Conservation (phyloP, 371 early-diverging fungal genomes). For the Mortierella sp. region DNA sequence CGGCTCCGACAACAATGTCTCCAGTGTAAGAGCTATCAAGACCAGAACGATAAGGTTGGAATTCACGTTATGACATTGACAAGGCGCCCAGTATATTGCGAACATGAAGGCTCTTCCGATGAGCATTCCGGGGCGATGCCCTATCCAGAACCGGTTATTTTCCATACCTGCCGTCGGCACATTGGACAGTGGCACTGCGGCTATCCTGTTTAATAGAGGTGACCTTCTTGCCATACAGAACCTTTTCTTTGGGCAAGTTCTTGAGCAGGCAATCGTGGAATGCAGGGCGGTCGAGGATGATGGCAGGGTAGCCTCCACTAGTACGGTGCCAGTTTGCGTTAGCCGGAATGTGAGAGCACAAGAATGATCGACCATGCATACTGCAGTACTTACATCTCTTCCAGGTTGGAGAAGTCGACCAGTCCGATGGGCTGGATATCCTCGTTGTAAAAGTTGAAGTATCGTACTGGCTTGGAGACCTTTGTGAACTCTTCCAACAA, state of each 20-base stretch:
- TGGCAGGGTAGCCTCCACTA: slow-evolving; percentile 51
- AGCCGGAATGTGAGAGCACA: no score
- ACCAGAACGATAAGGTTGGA: background rate
- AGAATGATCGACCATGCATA: background rate
- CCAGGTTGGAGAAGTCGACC: slow-evolving; percentile 45
- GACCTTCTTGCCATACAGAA: slow-evolving; percentile 39
- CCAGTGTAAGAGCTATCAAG: slow-evolving; percentile 12
- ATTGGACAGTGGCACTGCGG: slow-evolving; percentile 25
- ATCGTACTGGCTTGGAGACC: slow-evolving; percentile 41
- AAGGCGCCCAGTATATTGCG: no score
- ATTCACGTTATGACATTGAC: no score
- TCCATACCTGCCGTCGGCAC: slow-evolving; percentile 46
- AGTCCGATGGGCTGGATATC: slow-evolving; percentile 21
- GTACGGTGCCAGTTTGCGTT: no score
- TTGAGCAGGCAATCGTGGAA: slow-evolving; percentile 44
- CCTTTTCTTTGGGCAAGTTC: slow-evolving; percentile 38
- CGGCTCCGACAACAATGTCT: slow-evolving; percentile 47
- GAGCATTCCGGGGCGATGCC: background rate
- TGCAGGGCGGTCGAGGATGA: slow-evolving; percentile 49
- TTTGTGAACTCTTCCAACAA: slow-evolving; percentile 37
- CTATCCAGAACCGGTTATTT: background rate
- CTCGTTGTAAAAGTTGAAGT: slow-evolving; percentile 54
- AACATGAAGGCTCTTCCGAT: background rate
- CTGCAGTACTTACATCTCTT: slow-evolving; percentile 39
- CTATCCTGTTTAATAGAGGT: slow-evolving; percentile 23